Conservation (phyloP, 2,329 filamentous ascomycete genomes). For the Cladobotryum protrusum region DNA sequence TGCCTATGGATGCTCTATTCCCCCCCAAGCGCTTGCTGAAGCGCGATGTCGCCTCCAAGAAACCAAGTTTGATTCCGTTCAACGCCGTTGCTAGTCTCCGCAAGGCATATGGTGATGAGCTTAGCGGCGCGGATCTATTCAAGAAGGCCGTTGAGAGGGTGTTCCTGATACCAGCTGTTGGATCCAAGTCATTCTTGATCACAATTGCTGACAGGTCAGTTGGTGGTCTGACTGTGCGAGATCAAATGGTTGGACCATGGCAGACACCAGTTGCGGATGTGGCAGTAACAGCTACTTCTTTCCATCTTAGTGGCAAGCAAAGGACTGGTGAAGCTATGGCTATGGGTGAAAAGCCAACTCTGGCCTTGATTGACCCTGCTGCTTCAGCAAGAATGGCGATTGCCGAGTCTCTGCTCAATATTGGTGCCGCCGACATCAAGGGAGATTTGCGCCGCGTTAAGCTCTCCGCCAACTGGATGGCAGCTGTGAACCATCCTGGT, state of each 20-base stretch:
- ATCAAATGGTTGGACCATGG: constrained; percentile 97
- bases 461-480: constrained; percentile 98
- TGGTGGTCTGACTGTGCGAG: constrained; percentile 78
- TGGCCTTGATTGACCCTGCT: constrained; percentile 83
- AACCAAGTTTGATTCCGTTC: constrained; percentile 62
- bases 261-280: constrained; percentile 92
- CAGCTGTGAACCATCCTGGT: constrained; percentile 85
- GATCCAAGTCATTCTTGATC: constrained; percentile 96
- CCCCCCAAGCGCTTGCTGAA: constrained; percentile 81
- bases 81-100: constrained; percentile 61
- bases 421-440: constrained; percentile 68
- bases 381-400: constrained; percentile 96
- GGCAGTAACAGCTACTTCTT: constrained; percentile 80
- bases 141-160: constrained; percentile 71
- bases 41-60: constrained; percentile 64
- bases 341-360: constrained; percentile 85
- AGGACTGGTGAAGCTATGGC: constrained; percentile 93
- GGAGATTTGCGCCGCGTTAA: constrained; percentile 73
- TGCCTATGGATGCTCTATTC: constrained; percentile 84
- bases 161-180: constrained; percentile 78
- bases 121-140: constrained; percentile 46
- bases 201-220: constrained; percentile 93
- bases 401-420: constrained; percentile 85
- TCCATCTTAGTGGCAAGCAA: constrained; percentile 58
- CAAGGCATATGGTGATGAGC: constrained; percentile 52